Conservation (phyloP, 2,329 filamentous ascomycete genomes). For the Zymoseptoria crescenta region DNA sequence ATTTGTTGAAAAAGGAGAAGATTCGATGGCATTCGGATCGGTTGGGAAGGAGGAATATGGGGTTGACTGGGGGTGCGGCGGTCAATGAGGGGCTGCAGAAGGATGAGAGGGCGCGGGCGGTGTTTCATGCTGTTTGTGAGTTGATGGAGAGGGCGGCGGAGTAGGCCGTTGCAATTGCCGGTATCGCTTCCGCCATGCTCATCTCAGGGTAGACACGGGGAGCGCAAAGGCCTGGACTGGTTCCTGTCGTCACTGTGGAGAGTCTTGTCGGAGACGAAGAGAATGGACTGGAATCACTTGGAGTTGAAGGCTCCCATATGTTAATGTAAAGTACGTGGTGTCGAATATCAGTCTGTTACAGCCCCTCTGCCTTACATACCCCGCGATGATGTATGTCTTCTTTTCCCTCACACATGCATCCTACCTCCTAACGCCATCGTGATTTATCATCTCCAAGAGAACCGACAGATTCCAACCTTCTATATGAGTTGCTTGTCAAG, state of each 20-base stretch:
- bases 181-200: no score
- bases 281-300: background rate
- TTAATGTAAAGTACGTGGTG: background rate
- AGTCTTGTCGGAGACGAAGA: no score
- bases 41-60: conserved; percentile 24
- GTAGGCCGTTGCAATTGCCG: background rate
- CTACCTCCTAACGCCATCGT: background rate
- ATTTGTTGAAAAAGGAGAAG: conserved; percentile 29
- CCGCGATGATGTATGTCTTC: background rate
- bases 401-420: no score
- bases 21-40: conserved; percentile 28
- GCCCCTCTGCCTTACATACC: background rate
- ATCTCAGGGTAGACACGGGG: no score
- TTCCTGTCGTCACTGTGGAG: no score
- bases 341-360: background rate
- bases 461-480: background rate
- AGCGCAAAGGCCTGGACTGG: no score
- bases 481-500: background rate
- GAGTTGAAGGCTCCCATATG: background rate
- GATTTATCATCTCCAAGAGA: background rate
- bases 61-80: conserved; percentile 1
- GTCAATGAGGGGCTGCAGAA: conserved; percentile 23
- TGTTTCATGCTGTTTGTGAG: conserved; percentile 29
- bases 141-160: conserved; percentile 22
- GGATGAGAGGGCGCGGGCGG: conserved; percentile 24